Conservation (phyloP, 75 land plant species). For the Selaginella tamariscina region DNA sequence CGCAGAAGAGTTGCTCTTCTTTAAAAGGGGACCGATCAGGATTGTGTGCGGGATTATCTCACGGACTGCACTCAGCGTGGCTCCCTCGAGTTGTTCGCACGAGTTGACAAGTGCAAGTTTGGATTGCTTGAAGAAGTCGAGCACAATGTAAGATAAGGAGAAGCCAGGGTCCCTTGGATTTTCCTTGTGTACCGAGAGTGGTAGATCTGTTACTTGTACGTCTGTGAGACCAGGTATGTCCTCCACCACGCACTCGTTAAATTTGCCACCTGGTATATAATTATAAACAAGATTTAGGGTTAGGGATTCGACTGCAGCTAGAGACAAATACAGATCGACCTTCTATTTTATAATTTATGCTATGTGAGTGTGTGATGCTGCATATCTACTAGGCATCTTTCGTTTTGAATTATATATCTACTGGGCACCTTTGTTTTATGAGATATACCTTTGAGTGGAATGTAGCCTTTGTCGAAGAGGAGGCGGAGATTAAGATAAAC, state of each 20-base stretch:
- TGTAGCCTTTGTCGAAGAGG: background rate
- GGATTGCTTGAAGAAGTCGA: background rate
- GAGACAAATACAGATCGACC: background rate
- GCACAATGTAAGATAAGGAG: background rate
- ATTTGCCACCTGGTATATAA: background rate
- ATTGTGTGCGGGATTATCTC: background rate
- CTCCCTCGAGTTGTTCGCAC: conserved; percentile 1
- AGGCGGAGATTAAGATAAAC: background rate
- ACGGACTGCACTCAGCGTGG: background rate
- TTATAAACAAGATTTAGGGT: background rate
- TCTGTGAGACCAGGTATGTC: background rate
- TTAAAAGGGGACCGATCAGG: background rate
- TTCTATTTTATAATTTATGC: too few species aligned
- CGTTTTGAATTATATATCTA: too few species aligned
- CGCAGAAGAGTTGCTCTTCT: background rate
- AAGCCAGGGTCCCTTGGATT: background rate
- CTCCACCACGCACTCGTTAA: background rate
- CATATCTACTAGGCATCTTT: background rate
- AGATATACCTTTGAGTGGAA: background rate
- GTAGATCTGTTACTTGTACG: background rate
- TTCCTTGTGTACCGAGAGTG: background rate
- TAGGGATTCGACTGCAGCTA: background rate
- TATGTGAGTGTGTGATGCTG: background rate
- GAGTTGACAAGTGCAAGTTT: background rate
- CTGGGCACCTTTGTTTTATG: too few species aligned